phyloP scores from a whole-genome alignment of 2,329 filamentous ascomycete species.

The Laburnicola sp. region DNA sequence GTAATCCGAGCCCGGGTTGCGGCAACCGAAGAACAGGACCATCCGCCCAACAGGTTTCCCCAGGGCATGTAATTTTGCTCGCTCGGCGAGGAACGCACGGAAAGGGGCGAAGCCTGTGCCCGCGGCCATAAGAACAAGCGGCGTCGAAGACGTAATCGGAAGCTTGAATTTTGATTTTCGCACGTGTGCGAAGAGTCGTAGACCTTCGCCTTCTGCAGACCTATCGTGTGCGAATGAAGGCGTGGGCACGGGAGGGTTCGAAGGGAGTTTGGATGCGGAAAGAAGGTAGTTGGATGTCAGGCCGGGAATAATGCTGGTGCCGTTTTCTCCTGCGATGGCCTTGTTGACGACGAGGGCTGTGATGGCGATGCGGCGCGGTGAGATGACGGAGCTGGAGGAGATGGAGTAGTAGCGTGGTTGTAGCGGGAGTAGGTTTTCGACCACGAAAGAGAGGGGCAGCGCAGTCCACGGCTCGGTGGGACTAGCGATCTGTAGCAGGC shows the following conservation, averaged over 20 bases:
- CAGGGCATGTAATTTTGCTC: constrained; percentile 37
- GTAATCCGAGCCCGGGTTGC: constrained; percentile 32
- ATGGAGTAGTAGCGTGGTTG: constrained; percentile 42
- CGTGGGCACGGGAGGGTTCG: constrained; percentile 17
- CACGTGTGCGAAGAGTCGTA: constrained; percentile 46
- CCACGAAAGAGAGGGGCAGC: constrained; percentile 38
- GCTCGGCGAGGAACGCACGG: constrained; percentile 40
- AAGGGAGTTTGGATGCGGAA: constrained; percentile 24
- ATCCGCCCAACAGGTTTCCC: constrained; percentile 36
- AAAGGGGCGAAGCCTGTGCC: constrained; percentile 44
- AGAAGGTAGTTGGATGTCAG: constrained; percentile 48
- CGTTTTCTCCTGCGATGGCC: constrained; percentile 20
- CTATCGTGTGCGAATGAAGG: constrained; percentile 21
- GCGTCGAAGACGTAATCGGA: constrained; percentile 47
- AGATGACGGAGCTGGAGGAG: constrained; percentile 45
- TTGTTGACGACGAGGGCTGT: constrained; percentile 47
- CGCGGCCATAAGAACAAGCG: constrained; percentile 52
- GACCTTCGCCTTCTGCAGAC: constrained; percentile 19
- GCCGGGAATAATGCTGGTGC: constrained; percentile 33
- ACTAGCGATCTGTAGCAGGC: constrained; percentile 40
- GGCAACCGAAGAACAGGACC: constrained; percentile 41
- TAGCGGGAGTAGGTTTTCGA: constrained; percentile 32
- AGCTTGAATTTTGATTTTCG: constrained; percentile 53
- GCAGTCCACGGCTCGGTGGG: constrained; percentile 34
- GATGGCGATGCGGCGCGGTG: constrained; percentile 40